Base-by-base conservation (phyloP, 106 monocot genomes). In the Dendrobium nobile region DNA sequence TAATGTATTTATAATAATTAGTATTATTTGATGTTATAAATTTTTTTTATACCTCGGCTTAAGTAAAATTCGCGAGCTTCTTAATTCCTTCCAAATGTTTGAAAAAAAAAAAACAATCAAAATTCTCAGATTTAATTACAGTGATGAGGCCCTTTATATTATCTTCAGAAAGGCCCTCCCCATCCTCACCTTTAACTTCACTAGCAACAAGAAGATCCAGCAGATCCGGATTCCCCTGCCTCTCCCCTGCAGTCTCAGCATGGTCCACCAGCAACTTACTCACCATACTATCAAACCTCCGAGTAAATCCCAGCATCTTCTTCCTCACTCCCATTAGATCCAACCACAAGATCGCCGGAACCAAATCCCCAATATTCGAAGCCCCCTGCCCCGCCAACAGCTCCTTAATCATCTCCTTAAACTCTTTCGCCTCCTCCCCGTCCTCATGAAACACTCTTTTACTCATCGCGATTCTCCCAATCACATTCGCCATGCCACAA, bases 361-460 rank as follows among this genome's bases (percentile, higher is more conserved):
- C 22, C 67, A 82, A 84, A 58, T 89, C 89, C 18, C 86, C 86
- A 19, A 82, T 78, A 78, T 89, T 89, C 4, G 77, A 47, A 42
- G 73, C 26, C 19, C 89, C 84, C 6, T 33, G 75, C 7, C 82
- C 68, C 0, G 20, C 73, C 31, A 81, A 27, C 41, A 85, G 80
- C 85, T 78, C 82, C 77, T 68, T 82, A 19, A 88, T 37, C 85
- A 88, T 78, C 44, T 88, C 73, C 79, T 83, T 82, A 80, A 85
- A 88, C 70, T 68, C 56, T 58, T 58, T 82, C 41, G 82, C 28
- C 82, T 83, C 80, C 26, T 77, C 16, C 7, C 74, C 82, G 41
- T 68, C 24, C 8, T 74, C 56, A 9, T 83, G 77, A 42, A 88
- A 85, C 45, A 88, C 83, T 20, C 88, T 73, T 24, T 80, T 48